A percentile compares a stretch with the other conserved stretches of the same genome.
Conservation (phyloP, 768 basidiomycete species). For the Lentinus tigrinus region DNA sequence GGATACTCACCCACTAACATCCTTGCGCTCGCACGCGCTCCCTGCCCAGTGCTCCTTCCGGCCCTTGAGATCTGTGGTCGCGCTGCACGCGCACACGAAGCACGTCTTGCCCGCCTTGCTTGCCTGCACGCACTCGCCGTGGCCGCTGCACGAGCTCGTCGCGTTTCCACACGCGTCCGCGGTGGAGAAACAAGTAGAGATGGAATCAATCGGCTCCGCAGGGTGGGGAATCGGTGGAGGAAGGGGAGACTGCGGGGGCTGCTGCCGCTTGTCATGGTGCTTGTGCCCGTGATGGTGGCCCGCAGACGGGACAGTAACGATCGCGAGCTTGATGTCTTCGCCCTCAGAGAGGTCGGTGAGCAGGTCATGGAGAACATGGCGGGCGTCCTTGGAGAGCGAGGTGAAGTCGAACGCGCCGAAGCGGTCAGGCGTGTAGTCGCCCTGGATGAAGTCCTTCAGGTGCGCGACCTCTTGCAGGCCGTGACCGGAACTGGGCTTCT, state of each 20-base stretch:
- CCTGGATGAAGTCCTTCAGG: slow-evolving; percentile 52
- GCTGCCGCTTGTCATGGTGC: slow-evolving; percentile 22
- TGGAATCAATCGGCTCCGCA: slow-evolving; percentile 50
- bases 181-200: slow-evolving; percentile 62
- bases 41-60: slow-evolving; percentile 74
- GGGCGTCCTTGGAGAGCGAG: slow-evolving; percentile 45
- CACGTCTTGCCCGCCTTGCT: slow-evolving; percentile 57
- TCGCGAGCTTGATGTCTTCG: slow-evolving; percentile 44
- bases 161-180: slow-evolving; percentile 55
- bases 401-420: slow-evolving; percentile 68
- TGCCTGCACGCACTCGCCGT: slow-evolving; percentile 63
- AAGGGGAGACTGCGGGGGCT: slow-evolving; percentile 12
- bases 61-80: slow-evolving; percentile 51
- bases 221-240: slow-evolving; percentile 38
- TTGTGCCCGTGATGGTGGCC: not conserved
- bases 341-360: slow-evolving; percentile 44
- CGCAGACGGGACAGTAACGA: slow-evolving; percentile 48
- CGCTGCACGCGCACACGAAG: slow-evolving; percentile 45
- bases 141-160: slow-evolving; percentile 68
- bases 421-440: slow-evolving; percentile 37
- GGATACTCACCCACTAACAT: slow-evolving; percentile 73
- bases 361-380: slow-evolving; percentile 44
- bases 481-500: slow-evolving; percentile 33
- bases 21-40: slow-evolving; percentile 71
- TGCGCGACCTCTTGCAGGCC: slow-evolving; percentile 36